Percentiles rank a stretch among this genome's conserved stretches.
Evolutionary conservation across 441 rosid genomes (phyloP).

Genomic region (Raphanus hybrid): DNA sequence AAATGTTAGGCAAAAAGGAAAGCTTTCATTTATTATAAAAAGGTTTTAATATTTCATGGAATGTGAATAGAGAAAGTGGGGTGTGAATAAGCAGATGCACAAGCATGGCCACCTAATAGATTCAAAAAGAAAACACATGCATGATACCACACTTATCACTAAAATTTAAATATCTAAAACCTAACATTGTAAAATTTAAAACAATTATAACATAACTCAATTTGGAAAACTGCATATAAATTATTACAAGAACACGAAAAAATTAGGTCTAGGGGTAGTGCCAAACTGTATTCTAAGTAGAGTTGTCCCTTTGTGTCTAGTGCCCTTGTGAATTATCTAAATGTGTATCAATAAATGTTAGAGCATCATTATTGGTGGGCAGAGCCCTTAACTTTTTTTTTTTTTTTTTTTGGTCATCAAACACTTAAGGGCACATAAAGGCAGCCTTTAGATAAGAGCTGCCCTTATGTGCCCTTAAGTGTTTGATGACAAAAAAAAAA

Average conservation of each 20-base stretch:
- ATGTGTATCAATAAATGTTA: slow-evolving; percentile 3
- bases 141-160: slow-evolving; percentile 42
- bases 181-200: slow-evolving; percentile 5
- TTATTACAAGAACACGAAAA: slow-evolving; percentile 28
- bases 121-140: slow-evolving; percentile 44
- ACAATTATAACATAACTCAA: slow-evolving; percentile 13
- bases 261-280: slow-evolving; percentile 43
- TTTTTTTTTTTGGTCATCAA: too few species aligned
- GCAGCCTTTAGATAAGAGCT: too few species aligned
- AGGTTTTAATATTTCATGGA: slow-evolving; percentile 6
- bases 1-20: slow-evolving; percentile 13
- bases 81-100: slow-evolving; percentile 41
- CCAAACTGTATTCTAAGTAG: slow-evolving; percentile 35
- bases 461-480: too few species aligned
- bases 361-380: too few species aligned
- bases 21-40: background rate
- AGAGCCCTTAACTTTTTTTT: too few species aligned
- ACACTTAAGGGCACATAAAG: too few species aligned
- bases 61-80: slow-evolving; percentile 40
- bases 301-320: slow-evolving; percentile 38
- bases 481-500: too few species aligned
- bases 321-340: slow-evolving; percentile 25
- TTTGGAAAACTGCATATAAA: slow-evolving; percentile 24
- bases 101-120: slow-evolving; percentile 45
- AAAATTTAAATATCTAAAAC: slow-evolving; percentile 21